phyloP scores from a whole-genome alignment of 768 basidiomycete species.

The Mycena indigotica region DNA sequence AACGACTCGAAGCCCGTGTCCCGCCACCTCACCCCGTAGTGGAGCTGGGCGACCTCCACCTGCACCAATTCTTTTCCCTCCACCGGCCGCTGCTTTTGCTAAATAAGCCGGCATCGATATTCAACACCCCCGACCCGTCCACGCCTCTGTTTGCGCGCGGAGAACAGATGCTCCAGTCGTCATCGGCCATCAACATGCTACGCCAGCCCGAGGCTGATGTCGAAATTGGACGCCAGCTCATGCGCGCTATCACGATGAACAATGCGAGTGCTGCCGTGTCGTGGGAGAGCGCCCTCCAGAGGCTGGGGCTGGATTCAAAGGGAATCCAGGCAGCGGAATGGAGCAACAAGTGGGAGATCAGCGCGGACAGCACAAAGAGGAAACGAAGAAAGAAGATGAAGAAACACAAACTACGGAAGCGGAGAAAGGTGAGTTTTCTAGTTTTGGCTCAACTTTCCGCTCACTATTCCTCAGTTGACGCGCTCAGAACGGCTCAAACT shows the following conservation, averaged over 20 bases:
- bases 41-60: conserved; percentile 68
- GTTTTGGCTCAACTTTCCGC: conserved; percentile 5
- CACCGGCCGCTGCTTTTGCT: conserved; percentile 79
- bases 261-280: conserved; percentile 59
- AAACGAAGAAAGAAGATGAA: conserved; percentile 94
- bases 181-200: background rate
- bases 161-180: conserved; percentile 24
- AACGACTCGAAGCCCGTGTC: conserved; percentile 17
- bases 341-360: conserved; percentile 63
- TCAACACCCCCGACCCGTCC: conserved; percentile 38
- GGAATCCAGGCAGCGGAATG: conserved; percentile 50
- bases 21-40: conserved; percentile 53
- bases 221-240: conserved; percentile 79
- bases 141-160: conserved; percentile 28
- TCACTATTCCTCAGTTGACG: conserved; percentile 43
- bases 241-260: conserved; percentile 69
- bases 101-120: conserved; percentile 57
- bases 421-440: conserved; percentile 67
- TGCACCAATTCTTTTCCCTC: conserved; percentile 84
- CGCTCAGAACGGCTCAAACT: conserved; percentile 41
- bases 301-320: conserved; percentile 62
- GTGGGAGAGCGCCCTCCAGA: conserved; percentile 71
- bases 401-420: conserved; percentile 97
- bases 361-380: conserved; percentile 81
- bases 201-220: conserved; percentile 62